phyloP scores from a whole-genome alignment of 352 stramenopile genomes.

The Paralagenidium karlingii region DNA sequence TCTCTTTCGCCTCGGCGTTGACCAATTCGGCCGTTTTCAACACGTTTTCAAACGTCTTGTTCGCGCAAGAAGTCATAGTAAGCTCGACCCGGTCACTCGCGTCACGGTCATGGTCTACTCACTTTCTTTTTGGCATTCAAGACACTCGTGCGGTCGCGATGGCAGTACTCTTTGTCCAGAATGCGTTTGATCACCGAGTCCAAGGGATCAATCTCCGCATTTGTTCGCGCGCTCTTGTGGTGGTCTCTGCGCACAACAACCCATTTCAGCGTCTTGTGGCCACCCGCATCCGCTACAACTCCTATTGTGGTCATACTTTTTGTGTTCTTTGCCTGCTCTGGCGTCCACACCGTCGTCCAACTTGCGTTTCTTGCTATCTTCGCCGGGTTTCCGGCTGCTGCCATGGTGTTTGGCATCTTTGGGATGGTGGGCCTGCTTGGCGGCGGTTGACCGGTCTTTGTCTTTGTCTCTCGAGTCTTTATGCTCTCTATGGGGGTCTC shows the following conservation, averaged over 20 bases:
- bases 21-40: slow-evolving; percentile 67
- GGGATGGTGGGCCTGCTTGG: too few relatives aligned
- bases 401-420: too few relatives aligned
- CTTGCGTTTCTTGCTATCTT: slow-evolving; percentile 9
- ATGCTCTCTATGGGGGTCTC: neutral
- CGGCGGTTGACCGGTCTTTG: too few relatives aligned
- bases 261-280: neutral
- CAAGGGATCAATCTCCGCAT: slow-evolving; percentile 3
- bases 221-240: slow-evolving; percentile 14
- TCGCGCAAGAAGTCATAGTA: neutral
- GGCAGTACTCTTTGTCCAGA: slow-evolving; percentile 46
- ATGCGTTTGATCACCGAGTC: slow-evolving; percentile 52
- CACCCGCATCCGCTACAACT: neutral
- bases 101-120: neutral
- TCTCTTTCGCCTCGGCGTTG: slow-evolving; percentile 78
- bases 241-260: slow-evolving; percentile 5
- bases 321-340: slow-evolving; percentile 27
- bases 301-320: slow-evolving; percentile 36
- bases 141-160: slow-evolving; percentile 54
- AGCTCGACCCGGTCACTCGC: neutral
- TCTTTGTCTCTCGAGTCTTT: too few relatives aligned
- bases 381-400: neutral
- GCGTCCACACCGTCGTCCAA: slow-evolving; percentile 5
- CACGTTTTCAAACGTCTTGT: slow-evolving; percentile 64
- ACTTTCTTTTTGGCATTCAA: slow-evolving; percentile 58